Evolutionary conservation across 176 grass and related monocot species (phyloP), one percentile per base, ranked within the genome.

Genomic region (Oryza rufipogon): DNA sequence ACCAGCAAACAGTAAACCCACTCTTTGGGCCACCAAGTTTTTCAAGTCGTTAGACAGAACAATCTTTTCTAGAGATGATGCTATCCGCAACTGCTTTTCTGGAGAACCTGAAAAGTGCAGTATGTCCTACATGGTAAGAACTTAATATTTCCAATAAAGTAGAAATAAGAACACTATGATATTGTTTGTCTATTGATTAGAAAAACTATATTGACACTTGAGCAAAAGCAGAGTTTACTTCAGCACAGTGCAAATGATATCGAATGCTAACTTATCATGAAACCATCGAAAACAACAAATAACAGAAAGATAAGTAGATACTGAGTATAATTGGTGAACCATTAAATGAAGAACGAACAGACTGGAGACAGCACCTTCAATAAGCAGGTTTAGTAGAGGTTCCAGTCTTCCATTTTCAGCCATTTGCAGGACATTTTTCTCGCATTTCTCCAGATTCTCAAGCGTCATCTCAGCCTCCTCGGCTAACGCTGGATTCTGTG

Each of bases 381-480:
- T 85, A 42, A 95, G 87, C 33, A 88, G 87, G 47, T 80, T 87
- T 68, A 95, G 80, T 49, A 95, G 84, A 52, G 92, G 92, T 66
- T 92, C 80, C 20, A 95, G 51, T 64, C 93, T 77, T 58, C 93
- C 92, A 87, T 92, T 91, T 82, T 95, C 93, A 34, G 93, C 90
- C 93, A 95, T 80, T 78, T 83, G 87, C 82, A 84, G 82, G 0
- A 88, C 78, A 71, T 88, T 95, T 36, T 85, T 64, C 46, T 92
- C 90, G 17, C 84, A 90, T 16, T 71, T 88, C 28, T 89, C 93
- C 70, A 95, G 49, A 81, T 95, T 92, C 36, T 79, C 25, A 71
- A 92, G 80, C 16, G 79, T 88, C 72, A 65, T 61, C 25, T 92
- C 85, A 83, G 90, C 93, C 71, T 69, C 80, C 3, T 92, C 82